Evolutionary conservation across 176 grass and related monocot species (phyloP).

Genomic region (Puccinellia tenuiflora): DNA sequence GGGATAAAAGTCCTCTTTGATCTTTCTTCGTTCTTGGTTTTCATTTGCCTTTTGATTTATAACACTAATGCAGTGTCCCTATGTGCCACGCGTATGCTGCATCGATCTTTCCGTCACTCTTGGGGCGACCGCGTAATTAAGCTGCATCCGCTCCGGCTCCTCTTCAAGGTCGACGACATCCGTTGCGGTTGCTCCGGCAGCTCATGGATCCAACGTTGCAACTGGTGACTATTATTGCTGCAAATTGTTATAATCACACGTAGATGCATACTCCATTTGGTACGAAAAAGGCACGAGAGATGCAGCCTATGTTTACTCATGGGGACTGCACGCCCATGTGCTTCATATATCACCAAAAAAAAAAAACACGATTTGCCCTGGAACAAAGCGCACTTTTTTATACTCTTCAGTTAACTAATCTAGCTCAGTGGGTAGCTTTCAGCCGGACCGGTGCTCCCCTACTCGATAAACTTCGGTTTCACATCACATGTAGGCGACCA

Average conservation of each 20-base stretch:
- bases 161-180: neutral
- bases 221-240: neutral
- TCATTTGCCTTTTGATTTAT: too few species aligned
- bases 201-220: neutral
- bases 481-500: neutral
- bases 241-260: neutral
- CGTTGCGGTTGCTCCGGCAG: neutral
- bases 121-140: too few species aligned
- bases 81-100: too few species aligned
- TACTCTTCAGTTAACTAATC: neutral
- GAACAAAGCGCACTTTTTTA: neutral
- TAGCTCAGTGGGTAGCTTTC: neutral
- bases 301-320: neutral
- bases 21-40: too few species aligned
- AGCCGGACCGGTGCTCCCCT: neutral
- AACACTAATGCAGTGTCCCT: too few species aligned
- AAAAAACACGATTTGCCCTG: neutral
- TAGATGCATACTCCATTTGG: neutral
- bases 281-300: neutral
- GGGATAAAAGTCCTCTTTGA: too few species aligned
- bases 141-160: too few species aligned
- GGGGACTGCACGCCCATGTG: neutral
- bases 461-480: neutral
- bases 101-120: too few species aligned
- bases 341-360: neutral